Evolutionary conservation across 2,329 filamentous ascomycete genomes (phyloP).

Genomic region (Fusarium stilboides): DNA sequence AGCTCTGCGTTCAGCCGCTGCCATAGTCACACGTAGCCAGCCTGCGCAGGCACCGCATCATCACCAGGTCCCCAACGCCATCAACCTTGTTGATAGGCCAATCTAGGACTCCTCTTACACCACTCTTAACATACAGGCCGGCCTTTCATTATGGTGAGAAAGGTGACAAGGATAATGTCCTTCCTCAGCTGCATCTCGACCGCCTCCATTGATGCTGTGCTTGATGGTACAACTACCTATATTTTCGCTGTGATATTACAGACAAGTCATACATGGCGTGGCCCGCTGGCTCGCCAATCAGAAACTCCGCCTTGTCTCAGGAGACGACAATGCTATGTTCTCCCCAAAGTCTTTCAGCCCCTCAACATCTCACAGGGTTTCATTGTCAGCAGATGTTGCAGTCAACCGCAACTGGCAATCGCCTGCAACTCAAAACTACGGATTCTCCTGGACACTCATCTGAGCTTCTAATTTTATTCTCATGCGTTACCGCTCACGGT

Average conservation of each 20-base stretch:
- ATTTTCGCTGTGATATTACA: conserved; percentile 21
- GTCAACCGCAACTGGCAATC: background rate
- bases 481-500: background rate
- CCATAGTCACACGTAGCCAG: conserved; percentile 47
- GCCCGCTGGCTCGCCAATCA: conserved; percentile 26
- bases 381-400: conserved; percentile 4
- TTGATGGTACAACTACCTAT: conserved; percentile 18
- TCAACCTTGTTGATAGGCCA: conserved; percentile 39
- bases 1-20: conserved; percentile 44
- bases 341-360: conserved; percentile 4
- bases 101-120: conserved; percentile 18
- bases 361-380: conserved; percentile 1
- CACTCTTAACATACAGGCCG: conserved; percentile 13
- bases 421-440: background rate
- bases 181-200: conserved; percentile 34
- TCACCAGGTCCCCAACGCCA: conserved; percentile 34
- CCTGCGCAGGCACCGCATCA: conserved; percentile 22
- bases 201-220: conserved; percentile 35
- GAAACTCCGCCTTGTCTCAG: conserved; percentile 24
- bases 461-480: conserved; percentile 29
- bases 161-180: conserved; percentile 19
- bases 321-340: conserved; percentile 22
- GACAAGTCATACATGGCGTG: conserved; percentile 25
- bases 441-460: conserved; percentile 19
- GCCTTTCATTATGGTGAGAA: conserved; percentile 15